These are phyloP conservation scores for Apophysomyces trapeziformis DNA, from an alignment of 371 early-diverging fungal genomes.

Conservation along the genomic window DNA sequence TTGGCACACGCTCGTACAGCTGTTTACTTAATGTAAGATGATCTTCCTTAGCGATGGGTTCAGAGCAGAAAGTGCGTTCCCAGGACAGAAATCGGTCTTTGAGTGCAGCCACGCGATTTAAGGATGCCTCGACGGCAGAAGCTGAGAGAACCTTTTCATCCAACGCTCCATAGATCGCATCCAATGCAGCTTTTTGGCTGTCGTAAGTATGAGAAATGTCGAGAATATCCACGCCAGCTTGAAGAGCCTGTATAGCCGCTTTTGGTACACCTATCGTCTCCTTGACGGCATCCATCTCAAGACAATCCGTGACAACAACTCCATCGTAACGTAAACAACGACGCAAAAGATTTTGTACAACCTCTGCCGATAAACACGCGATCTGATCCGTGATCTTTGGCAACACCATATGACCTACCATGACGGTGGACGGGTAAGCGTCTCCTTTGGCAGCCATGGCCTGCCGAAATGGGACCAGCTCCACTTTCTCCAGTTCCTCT, in stretches of 20 bases:
- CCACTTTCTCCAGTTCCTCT: constrained; percentile 38
- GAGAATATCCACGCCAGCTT: constrained; percentile 57
- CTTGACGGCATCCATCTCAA: constrained; percentile 59
- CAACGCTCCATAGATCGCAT: constrained; percentile 25
- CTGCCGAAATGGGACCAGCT: constrained; percentile 45
- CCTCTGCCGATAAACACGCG: constrained; percentile 42
- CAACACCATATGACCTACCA: constrained; percentile 54
- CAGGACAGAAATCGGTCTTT: constrained; percentile 44
- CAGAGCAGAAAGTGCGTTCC: constrained; percentile 13
- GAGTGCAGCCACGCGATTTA: constrained; percentile 37
- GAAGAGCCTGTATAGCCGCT: constrained; percentile 43
- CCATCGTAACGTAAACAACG: constrained; percentile 43
- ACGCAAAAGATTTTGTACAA: constrained; percentile 43
- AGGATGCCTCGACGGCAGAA: constrained; percentile 24
- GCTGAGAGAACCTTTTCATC: constrained; percentile 12
- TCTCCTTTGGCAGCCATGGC: constrained; percentile 26
- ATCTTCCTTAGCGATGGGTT: constrained; percentile 17
- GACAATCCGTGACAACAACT: constrained; percentile 53
- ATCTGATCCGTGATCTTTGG: constrained; percentile 39
- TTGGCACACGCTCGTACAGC: constrained; percentile 44
- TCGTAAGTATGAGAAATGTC: constrained; percentile 52
- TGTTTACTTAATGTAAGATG: constrained; percentile 31
- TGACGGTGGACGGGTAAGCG: constrained; percentile 44
- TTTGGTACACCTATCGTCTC: constrained; percentile 40
- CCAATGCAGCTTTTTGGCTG: constrained; percentile 36